These are phyloP conservation scores for Abrus pulchellus DNA, from an alignment of 306 rosid species.

Conservation along the genomic window DNA sequence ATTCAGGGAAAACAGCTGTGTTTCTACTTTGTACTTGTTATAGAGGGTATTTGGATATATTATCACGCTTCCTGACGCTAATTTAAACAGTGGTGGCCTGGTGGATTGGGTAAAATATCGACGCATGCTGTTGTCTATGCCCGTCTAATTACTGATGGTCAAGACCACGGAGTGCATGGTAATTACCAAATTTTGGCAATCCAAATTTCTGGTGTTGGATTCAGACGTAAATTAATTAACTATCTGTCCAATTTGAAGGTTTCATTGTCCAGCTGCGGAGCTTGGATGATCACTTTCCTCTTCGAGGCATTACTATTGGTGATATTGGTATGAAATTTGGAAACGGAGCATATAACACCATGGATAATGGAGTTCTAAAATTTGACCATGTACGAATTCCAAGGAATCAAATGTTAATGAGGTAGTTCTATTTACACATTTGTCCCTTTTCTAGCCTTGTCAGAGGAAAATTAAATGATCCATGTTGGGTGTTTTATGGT, in stretches of 20 bases:
- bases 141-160: slow-evolving; percentile 79
- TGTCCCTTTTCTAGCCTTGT: slow-evolving; percentile 20
- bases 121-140: slow-evolving; percentile 92
- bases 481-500: slow-evolving; percentile 12
- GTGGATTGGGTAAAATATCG: slow-evolving; percentile 94
- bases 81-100: slow-evolving; percentile 98
- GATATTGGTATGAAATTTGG: slow-evolving; percentile 97
- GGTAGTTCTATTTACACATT: slow-evolving; percentile 55
- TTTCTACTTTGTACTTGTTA: not conserved
- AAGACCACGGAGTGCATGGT: slow-evolving; percentile 90
- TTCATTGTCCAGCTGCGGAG: slow-evolving; percentile 96
- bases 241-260: slow-evolving; percentile 61
- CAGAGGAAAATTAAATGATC: not conserved
- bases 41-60: slow-evolving; percentile 41
- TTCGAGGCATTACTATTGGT: slow-evolving; percentile 87
- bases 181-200: slow-evolving; percentile 42
- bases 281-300: slow-evolving; percentile 92
- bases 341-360: slow-evolving; percentile 87
- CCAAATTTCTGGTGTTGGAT: slow-evolving; percentile 22
- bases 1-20: not conserved
- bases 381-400: slow-evolving; percentile 91
- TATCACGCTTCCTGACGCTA: slow-evolving; percentile 38
- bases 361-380: slow-evolving; percentile 92
- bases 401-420: slow-evolving; percentile 95
- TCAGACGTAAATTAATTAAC: slow-evolving; percentile 31